Percentiles rank a stretch among this genome's conserved stretches.
Conservation (phyloP, 495 filamentous ascomycete species). For the Poronia punctata region DNA sequence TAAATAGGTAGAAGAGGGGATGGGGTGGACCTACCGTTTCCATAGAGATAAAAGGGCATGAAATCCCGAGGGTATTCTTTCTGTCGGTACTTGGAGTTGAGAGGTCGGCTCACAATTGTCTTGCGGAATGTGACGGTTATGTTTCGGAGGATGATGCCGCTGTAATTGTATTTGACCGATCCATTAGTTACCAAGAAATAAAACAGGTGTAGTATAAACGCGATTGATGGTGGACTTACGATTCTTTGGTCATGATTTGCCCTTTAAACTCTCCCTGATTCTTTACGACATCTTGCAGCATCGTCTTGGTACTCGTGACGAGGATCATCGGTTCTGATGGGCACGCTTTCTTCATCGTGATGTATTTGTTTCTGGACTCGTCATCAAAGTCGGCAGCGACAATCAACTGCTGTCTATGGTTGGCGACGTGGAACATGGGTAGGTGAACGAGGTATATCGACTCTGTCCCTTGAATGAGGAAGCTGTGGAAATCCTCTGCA, state of each 20-base stretch:
- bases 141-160: slow-evolving; percentile 15
- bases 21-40: slow-evolving; percentile 12
- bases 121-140: slow-evolving; percentile 20
- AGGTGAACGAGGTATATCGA: slow-evolving; percentile 26
- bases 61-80: slow-evolving; percentile 20
- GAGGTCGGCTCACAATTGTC: slow-evolving; percentile 11
- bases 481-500: slow-evolving; percentile 19
- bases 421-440: slow-evolving; percentile 30
- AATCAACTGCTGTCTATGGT: slow-evolving; percentile 28
- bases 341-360: slow-evolving; percentile 16
- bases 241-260: slow-evolving; percentile 12
- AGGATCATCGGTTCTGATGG: slow-evolving; percentile 14
- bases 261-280: slow-evolving; percentile 12
- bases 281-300: slow-evolving; percentile 11
- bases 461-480: slow-evolving; percentile 30
- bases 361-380: slow-evolving; percentile 15
- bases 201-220: too few species aligned
- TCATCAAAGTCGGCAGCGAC: slow-evolving; percentile 18
- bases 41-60: slow-evolving; percentile 45
- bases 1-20: neutral
- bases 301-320: slow-evolving; percentile 12
- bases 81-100: slow-evolving; percentile 28
- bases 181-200: neutral
- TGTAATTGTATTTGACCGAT: too few species aligned
- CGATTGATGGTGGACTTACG: too few species aligned